These are phyloP conservation scores for Bothriochloa decipiens DNA, from an alignment of 176 grass and related monocot species.

Conservation along the genomic window DNA sequence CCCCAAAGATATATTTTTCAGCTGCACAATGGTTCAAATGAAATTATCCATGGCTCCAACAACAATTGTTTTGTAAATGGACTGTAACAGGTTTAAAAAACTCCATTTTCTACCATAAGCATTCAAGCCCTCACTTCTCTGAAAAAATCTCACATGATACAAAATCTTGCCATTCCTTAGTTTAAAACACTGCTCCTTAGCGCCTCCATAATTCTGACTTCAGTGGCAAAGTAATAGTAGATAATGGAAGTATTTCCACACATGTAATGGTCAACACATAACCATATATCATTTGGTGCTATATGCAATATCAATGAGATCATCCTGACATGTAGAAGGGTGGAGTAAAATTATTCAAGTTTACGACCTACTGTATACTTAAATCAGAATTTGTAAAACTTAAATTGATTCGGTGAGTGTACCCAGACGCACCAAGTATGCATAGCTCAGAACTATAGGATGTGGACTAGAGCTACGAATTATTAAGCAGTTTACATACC, in stretches of 20 bases:
- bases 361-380: neutral
- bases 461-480: neutral
- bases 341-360: neutral
- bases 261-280: neutral
- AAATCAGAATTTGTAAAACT: conserved; percentile 3
- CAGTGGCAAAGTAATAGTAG: neutral
- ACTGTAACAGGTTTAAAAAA: neutral
- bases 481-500: conserved; percentile 45
- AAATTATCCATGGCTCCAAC: neutral
- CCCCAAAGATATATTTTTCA: neutral
- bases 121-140: neutral
- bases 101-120: neutral
- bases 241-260: neutral
- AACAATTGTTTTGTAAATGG: neutral
- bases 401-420: neutral
- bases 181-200: neutral
- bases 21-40: neutral
- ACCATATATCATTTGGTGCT: neutral
- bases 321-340: neutral
- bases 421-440: neutral
- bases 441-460: neutral
- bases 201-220: neutral
- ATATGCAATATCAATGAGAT: neutral
- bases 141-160: neutral
- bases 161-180: neutral